These are phyloP conservation scores for Fusarium avenaceum DNA, from an alignment of 2,329 filamentous ascomycete genomes.

Conservation along the genomic window DNA sequence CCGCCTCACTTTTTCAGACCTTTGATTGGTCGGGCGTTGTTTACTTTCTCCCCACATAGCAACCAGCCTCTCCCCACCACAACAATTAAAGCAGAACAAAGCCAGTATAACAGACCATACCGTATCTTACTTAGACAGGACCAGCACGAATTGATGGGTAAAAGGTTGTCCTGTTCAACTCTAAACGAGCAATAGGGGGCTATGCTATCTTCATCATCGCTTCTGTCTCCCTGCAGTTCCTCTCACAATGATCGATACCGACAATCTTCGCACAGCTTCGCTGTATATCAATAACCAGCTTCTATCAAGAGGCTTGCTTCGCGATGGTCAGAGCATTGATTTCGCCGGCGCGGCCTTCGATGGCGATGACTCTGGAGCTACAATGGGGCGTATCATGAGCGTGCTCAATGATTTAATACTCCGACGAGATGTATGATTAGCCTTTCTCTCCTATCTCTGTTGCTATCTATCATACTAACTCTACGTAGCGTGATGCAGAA, in stretches of 20 bases:
- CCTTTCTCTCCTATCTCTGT: not conserved
- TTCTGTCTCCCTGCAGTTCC: conserved; percentile 23
- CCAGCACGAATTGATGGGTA: conserved; percentile 29
- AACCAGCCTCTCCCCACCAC: conserved; percentile 53
- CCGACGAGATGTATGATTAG: conserved; percentile 79
- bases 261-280: conserved; percentile 75
- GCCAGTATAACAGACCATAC: conserved; percentile 31
- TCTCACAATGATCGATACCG: conserved; percentile 66
- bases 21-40: conserved; percentile 49
- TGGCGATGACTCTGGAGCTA: conserved; percentile 67
- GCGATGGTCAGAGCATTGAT: conserved; percentile 81
- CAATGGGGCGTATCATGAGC: conserved; percentile 90
- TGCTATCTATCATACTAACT: conserved; percentile 30
- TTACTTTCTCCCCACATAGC: conserved; percentile 57
- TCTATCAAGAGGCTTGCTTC: conserved; percentile 73
- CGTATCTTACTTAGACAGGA: conserved; percentile 26
- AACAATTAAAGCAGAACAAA: conserved; percentile 34
- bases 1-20: conserved; percentile 47
- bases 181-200: conserved; percentile 23
- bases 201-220: conserved; percentile 44
- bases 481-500: conserved; percentile 82
- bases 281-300: conserved; percentile 81
- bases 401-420: conserved; percentile 94
- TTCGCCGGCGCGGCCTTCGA: conserved; percentile 78
- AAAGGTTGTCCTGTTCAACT: conserved; percentile 28